Evolutionary conservation across 139 green algal species (phyloP), one percentile per base, ranked within the genome.

Genomic region (Diplosphaera chodatii): DNA sequence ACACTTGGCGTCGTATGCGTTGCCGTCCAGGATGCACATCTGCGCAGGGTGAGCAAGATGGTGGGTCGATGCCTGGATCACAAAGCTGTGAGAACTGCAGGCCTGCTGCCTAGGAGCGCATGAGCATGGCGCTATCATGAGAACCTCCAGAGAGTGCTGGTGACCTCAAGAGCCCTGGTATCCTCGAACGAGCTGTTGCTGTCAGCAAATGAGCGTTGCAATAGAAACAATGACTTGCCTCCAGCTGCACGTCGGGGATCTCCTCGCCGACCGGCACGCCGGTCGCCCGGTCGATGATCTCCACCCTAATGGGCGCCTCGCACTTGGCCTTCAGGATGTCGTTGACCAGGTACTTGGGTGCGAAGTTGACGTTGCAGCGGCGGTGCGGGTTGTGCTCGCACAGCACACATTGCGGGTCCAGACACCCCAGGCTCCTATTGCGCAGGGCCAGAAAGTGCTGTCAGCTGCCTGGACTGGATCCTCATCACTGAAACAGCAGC

Each of bases 341-440:
- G 55, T 90, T 89, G 23, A 96, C 91, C 25, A 96, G 80, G 72
- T 96, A 96, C 78, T 83, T 83, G 6, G 75, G 72, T 22, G 76
- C 78, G 64, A 94, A 92, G 71, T 94, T 93, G 29, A 91, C 78
- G 21, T 85, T 86, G 81, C 89, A 96, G 23, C 90, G 84, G 20
- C 90, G 80, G 59, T 86, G 81, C 16, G 89, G 87, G 78, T 96
- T 96, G 84, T 96, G 88, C 71, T 94, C 86, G 74, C 91, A 96
- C 55, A 96, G 80, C 28, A 85, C 82, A 68, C 91, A 96, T 71
- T 94, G 86, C 16, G 82, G 79, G 32, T 95, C 90, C 66, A 92
- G 74, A 83, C 91, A 96, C 29, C 91, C 91, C 63, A 96, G 72
- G 1, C 84, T 88, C 55, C 89, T 94, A 78, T 28, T 64, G 30